These are phyloP conservation scores for Plantago ovata DNA, from an alignment of 257 asterid genomes.

Conservation along the genomic window DNA sequence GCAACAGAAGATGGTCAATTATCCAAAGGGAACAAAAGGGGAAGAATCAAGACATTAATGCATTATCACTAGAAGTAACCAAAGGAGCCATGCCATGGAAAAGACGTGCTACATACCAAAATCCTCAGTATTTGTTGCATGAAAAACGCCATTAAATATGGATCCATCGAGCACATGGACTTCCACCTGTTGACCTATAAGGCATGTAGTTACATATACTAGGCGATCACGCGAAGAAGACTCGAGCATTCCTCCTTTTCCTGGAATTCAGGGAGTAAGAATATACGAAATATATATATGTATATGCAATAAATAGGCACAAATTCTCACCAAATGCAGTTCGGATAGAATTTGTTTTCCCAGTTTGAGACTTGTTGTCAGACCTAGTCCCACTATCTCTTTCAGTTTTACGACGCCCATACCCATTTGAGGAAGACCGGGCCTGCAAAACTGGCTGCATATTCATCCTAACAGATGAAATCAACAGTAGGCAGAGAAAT, in stretches of 20 bases:
- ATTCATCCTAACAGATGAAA: conserved; percentile 45
- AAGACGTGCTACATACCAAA: conserved; percentile 62
- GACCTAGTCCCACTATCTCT: conserved; percentile 47
- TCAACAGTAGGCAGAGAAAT: conserved; percentile 27
- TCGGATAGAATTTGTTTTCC: conserved; percentile 45
- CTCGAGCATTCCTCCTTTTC: conserved; percentile 53
- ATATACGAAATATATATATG: conserved; percentile 5
- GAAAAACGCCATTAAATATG: conserved; percentile 76
- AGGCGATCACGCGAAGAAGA: conserved; percentile 68
- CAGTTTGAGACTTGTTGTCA: conserved; percentile 57
- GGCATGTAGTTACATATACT: conserved; percentile 61
- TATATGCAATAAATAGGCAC: conserved; percentile 10
- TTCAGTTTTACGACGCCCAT: conserved; percentile 71
- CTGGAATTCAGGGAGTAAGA: conserved; percentile 36
- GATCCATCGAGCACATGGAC: conserved; percentile 92
- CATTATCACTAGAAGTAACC: not conserved
- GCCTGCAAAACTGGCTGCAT: conserved; percentile 70
- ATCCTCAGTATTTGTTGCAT: conserved; percentile 79
- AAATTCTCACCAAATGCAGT: conserved; percentile 49
- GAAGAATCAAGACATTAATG: conserved; percentile 3
- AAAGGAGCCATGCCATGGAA: not conserved
- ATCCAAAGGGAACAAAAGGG: not conserved
- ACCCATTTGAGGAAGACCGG: conserved; percentile 71
- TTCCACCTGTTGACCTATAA: conserved; percentile 90
- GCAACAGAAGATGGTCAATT: conserved; percentile 15